A percentile compares a stretch with the other conserved stretches of the same genome.
phyloP scores from a whole-genome alignment of 352 stramenopile genomes.

The Phytophthora fragariae region DNA sequence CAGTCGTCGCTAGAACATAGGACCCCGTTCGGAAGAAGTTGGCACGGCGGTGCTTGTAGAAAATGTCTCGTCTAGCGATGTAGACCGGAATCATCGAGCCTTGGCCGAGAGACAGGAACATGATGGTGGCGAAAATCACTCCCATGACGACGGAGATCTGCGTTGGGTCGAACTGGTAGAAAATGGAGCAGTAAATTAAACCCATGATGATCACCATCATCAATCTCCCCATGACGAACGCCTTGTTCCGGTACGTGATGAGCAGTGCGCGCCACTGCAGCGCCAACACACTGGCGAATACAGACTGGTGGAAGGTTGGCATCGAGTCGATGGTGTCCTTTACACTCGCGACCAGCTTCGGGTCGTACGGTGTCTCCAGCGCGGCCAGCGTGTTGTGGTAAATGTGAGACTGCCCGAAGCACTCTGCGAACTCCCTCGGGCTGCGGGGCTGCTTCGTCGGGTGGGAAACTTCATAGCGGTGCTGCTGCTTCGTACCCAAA shows the following conservation, averaged over 20 bases:
- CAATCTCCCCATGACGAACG: slow-evolving; percentile 27
- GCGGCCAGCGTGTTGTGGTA: slow-evolving; percentile 37
- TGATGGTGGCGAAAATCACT: slow-evolving; percentile 68
- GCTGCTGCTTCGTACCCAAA: slow-evolving; percentile 39
- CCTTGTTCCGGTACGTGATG: slow-evolving; percentile 46
- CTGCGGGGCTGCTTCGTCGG: slow-evolving; percentile 23
- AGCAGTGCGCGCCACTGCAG: slow-evolving; percentile 45
- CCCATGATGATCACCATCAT: slow-evolving; percentile 35
- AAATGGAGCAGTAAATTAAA: slow-evolving; percentile 38
- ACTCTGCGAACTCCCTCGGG: slow-evolving; percentile 24
- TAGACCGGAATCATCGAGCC: slow-evolving; percentile 34
- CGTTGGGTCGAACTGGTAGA: slow-evolving; percentile 24
- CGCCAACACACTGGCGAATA: slow-evolving; percentile 71
- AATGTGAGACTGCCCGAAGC: slow-evolving; percentile 46
- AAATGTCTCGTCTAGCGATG: slow-evolving; percentile 38
- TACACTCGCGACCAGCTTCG: slow-evolving; percentile 15
- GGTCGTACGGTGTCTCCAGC: slow-evolving; percentile 32
- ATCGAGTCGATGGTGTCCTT: slow-evolving; percentile 24
- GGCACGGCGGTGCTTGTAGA: slow-evolving; percentile 81
- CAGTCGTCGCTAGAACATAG: slow-evolving; percentile 5
- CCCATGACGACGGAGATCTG: slow-evolving; percentile 48
- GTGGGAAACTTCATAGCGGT: slow-evolving; percentile 25
- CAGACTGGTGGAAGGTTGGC: slow-evolving; percentile 58
- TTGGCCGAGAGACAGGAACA: slow-evolving; percentile 66
- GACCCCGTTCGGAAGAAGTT: slow-evolving; percentile 41